phyloP scores from a whole-genome alignment of 805 yeast genomes.

The Spathaspora girioi region DNA sequence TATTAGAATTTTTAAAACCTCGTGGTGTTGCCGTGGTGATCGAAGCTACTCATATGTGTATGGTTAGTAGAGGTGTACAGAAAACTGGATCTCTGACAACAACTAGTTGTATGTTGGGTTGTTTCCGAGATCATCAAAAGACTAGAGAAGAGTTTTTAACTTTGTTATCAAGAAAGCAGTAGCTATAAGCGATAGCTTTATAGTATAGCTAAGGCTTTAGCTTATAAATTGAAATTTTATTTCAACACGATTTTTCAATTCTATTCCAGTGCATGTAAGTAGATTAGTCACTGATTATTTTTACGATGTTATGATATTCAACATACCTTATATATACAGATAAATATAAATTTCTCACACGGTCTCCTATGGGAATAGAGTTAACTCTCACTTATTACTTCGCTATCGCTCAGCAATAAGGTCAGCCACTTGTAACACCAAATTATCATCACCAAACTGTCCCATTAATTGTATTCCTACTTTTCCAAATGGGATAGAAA shows the following conservation, averaged over 20 bases:
- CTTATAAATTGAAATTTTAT: constrained; percentile 5
- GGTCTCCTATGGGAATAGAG: no score
- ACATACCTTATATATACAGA: constrained; percentile 13
- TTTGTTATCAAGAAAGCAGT: constrained; percentile 62
- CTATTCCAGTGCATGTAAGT: background rate
- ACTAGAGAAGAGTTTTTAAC: constrained; percentile 95
- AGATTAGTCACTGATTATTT: background rate
- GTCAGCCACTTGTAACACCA: constrained; percentile 44
- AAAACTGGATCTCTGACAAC: constrained; percentile 91
- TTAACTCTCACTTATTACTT: no score
- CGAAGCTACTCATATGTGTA: constrained; percentile 98
- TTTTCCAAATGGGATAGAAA: constrained; percentile 62
- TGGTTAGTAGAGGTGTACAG: constrained; percentile 97
- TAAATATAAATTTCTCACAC: background rate
- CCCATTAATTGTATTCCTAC: constrained; percentile 80
- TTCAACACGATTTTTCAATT: constrained; percentile 13
- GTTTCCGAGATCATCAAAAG: constrained; percentile 89
- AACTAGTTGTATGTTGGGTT: constrained; percentile 96
- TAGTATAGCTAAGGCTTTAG: no score
- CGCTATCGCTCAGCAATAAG: background rate
- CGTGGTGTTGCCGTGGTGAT: constrained; percentile 98
- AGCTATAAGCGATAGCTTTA: no score
- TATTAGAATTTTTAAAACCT: constrained; percentile 86
- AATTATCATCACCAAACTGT: constrained; percentile 78
- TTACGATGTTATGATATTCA: constrained; percentile 31